Percentiles rank a stretch among this genome's conserved stretches.
These are phyloP conservation scores for Cyberlindnera suaveolens DNA, from an alignment of 805 yeast species.

Conservation along the genomic window DNA sequence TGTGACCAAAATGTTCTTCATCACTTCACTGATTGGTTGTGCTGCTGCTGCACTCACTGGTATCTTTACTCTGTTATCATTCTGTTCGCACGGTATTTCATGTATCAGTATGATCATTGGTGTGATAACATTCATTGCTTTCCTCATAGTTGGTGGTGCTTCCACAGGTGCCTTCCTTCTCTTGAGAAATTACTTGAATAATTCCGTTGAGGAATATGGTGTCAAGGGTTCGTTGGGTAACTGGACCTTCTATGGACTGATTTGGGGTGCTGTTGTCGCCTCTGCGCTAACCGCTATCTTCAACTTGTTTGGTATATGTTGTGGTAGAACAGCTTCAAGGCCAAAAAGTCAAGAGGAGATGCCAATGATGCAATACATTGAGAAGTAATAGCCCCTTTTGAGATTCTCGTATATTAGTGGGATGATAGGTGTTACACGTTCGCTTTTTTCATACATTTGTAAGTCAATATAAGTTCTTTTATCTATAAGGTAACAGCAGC, in stretches of 20 bases:
- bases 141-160: constrained; percentile 44
- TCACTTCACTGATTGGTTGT: constrained; percentile 46
- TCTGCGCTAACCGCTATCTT: constrained; percentile 33
- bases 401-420: neutral
- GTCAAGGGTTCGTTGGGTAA: constrained; percentile 44
- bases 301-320: constrained; percentile 32
- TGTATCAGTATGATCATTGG: constrained; percentile 40
- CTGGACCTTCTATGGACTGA: constrained; percentile 44
- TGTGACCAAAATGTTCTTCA: constrained; percentile 53
- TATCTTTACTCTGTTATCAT: constrained; percentile 38
- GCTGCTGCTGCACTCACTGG: constrained; percentile 34
- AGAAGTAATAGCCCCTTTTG: constrained; percentile 6
- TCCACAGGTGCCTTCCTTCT: constrained; percentile 57
- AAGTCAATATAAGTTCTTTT: neutral
- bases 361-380: constrained; percentile 18
- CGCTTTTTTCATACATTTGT: neutral
- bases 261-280: constrained; percentile 60
- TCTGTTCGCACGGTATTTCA: constrained; percentile 40
- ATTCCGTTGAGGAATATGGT: constrained; percentile 43
- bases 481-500: constrained; percentile 26
- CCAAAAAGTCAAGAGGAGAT: constrained; percentile 3
- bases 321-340: constrained; percentile 26
- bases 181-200: constrained; percentile 46
- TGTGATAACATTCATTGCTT: constrained; percentile 31
- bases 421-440: neutral